Percentiles rank a stretch among this genome's conserved stretches.
These are phyloP conservation scores for Pichia kluyveri DNA, from an alignment of 805 yeast species.

Conservation along the genomic window DNA sequence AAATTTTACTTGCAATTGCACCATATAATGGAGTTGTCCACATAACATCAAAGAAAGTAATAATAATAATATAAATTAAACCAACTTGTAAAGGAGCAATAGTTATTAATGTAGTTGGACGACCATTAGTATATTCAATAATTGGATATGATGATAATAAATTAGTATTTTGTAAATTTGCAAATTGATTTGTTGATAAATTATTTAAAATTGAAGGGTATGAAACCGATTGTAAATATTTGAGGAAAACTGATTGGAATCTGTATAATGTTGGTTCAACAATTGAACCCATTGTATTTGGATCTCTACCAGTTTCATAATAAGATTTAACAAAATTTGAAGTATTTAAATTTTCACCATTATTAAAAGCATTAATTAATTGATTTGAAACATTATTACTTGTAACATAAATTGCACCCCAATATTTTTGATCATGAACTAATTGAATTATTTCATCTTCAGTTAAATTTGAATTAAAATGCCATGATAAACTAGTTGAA, in stretches of 20 bases:
- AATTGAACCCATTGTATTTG: conserved; percentile 35
- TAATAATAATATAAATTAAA: conserved; percentile 58
- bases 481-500: conserved; percentile 29
- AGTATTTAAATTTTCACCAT: conserved; percentile 24
- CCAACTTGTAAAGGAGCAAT: conserved; percentile 73
- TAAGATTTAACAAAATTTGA: conserved; percentile 19
- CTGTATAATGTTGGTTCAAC: conserved; percentile 34
- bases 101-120: conserved; percentile 32
- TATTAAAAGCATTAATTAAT: conserved; percentile 31
- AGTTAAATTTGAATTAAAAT: conserved; percentile 18
- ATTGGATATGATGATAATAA: conserved; percentile 16
- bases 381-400: conserved; percentile 35
- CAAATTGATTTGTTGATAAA: conserved; percentile 17
- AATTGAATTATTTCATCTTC: conserved; percentile 32
- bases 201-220: conserved; percentile 25
- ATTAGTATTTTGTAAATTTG: conserved; percentile 13
- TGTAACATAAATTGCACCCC: conserved; percentile 53
- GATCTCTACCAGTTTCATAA: conserved; percentile 62
- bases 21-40: conserved; percentile 49
- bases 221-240: conserved; percentile 8
- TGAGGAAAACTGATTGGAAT: conserved; percentile 27
- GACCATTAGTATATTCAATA: conserved; percentile 9
- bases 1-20: conserved; percentile 34
- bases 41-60: conserved; percentile 64
- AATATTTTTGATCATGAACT: conserved; percentile 48